Conservation (phyloP, 257 asterid species). For the Solanum pinnatisectum region DNA sequence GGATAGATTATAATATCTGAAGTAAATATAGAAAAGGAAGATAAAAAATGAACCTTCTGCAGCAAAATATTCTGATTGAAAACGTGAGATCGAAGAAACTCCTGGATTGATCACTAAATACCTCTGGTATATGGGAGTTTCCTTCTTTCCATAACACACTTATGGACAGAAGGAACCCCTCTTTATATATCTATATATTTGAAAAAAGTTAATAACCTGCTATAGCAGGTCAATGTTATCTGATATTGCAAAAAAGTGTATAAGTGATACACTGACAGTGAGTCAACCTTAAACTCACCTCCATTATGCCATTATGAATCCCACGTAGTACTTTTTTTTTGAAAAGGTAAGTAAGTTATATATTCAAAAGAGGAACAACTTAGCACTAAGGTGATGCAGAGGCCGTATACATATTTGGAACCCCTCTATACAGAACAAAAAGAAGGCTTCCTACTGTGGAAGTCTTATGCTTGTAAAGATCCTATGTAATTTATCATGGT, state of each 20-base stretch:
- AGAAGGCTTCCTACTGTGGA: background rate
- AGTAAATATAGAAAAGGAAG: background rate
- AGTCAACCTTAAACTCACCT: too few species aligned
- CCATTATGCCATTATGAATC: too few species aligned
- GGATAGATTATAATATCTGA: background rate
- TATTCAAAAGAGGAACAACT: background rate
- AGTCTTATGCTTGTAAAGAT: background rate
- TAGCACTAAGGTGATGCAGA: background rate
- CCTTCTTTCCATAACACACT: too few species aligned
- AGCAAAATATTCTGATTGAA: background rate
- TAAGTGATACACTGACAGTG: too few species aligned
- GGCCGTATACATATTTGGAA: background rate
- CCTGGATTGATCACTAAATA: background rate
- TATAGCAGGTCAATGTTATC: too few species aligned
- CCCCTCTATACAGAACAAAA: background rate
- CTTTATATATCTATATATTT: too few species aligned
- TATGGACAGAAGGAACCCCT: too few species aligned
- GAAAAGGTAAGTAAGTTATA: background rate
- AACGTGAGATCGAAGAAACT: background rate
- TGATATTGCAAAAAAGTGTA: too few species aligned
- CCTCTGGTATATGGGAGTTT: background rate
- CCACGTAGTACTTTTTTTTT: background rate
- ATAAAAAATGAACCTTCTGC: background rate
- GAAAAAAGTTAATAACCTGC: too few species aligned
- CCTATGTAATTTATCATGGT: background rate